A percentile compares a stretch with the other conserved stretches of the same genome.
phyloP scores from a whole-genome alignment of 2,329 filamentous ascomycete species.

The Bipolaris bicolor region DNA sequence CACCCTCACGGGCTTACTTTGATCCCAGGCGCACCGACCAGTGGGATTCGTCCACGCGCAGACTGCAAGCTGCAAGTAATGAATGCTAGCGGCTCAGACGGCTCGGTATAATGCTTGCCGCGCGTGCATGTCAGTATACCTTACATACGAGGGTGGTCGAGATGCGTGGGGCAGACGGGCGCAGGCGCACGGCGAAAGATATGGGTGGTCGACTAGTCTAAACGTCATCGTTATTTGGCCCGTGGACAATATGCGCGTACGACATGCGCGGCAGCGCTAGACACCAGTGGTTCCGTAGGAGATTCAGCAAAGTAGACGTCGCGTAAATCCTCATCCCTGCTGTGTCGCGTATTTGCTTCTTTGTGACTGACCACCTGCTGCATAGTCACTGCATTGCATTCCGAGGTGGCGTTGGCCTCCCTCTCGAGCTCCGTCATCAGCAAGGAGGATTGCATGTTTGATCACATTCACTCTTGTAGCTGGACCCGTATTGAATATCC shows the following conservation, averaged over 20 bases:
- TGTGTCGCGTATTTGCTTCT: conserved; percentile 11
- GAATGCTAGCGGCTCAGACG: conserved; percentile 19
- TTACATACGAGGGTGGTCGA: conserved; percentile 10
- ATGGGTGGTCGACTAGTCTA: conserved; percentile 27
- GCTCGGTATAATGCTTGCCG: conserved; percentile 14
- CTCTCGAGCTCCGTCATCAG: not conserved
- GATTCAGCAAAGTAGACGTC: not conserved
- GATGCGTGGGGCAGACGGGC: conserved; percentile 14
- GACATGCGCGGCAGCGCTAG: conserved; percentile 13
- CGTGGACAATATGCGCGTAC: conserved; percentile 19
- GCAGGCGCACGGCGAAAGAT: conserved; percentile 5
- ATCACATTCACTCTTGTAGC: conserved; percentile 2
- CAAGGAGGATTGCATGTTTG: not conserved
- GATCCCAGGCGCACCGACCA: conserved; percentile 5
- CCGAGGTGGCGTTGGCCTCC: not conserved
- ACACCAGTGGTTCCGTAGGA: conserved; percentile 3
- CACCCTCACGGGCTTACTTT: conserved; percentile 13
- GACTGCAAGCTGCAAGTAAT: conserved; percentile 14
- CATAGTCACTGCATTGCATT: conserved; percentile 4
- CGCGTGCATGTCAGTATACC: conserved; percentile 20
- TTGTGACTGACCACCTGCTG: not conserved
- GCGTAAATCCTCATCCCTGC: conserved; percentile 1
- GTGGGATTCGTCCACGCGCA: conserved; percentile 1
- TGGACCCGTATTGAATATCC: not conserved
- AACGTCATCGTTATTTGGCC: conserved; percentile 41